These are phyloP conservation scores for Hymenoscyphus infarciens DNA, from an alignment of 2,329 filamentous ascomycete genomes.

Conservation along the genomic window DNA sequence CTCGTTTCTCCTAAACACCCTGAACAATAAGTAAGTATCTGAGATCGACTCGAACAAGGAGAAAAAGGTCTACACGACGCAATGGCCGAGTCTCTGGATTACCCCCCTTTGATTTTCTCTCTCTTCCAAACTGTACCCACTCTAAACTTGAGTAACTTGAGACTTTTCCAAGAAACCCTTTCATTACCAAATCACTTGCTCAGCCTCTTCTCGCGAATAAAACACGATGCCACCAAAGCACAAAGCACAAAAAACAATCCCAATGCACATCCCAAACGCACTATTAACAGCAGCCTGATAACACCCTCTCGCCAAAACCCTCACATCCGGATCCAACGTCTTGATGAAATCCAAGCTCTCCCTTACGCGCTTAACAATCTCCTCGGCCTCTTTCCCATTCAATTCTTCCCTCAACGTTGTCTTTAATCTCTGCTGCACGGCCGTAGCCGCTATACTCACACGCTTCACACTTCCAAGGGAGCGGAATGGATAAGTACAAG, in stretches of 20 bases:
- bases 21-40: too few species aligned
- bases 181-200: constrained; percentile 20
- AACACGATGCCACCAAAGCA: constrained; percentile 43
- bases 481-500: constrained; percentile 78
- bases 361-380: constrained; percentile 66
- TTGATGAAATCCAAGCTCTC: constrained; percentile 68
- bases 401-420: constrained; percentile 52
- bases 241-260: constrained; percentile 40
- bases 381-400: constrained; percentile 55
- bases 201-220: constrained; percentile 56
- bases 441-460: constrained; percentile 59
- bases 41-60: too few species aligned
- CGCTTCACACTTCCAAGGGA: constrained; percentile 70
- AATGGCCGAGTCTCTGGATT: too few species aligned
- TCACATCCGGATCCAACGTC: constrained; percentile 57
- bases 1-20: too few species aligned
- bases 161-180: too few species aligned
- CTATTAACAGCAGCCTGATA: constrained; percentile 51
- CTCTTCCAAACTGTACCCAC: too few species aligned
- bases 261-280: constrained; percentile 40
- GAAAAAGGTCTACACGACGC: too few species aligned
- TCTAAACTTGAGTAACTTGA: too few species aligned
- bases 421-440: constrained; percentile 67
- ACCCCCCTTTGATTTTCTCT: too few species aligned
- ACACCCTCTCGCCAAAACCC: constrained; percentile 58